Evolutionary conservation across 495 filamentous ascomycete genomes (phyloP).

Genomic region (Podospora sp.): DNA sequence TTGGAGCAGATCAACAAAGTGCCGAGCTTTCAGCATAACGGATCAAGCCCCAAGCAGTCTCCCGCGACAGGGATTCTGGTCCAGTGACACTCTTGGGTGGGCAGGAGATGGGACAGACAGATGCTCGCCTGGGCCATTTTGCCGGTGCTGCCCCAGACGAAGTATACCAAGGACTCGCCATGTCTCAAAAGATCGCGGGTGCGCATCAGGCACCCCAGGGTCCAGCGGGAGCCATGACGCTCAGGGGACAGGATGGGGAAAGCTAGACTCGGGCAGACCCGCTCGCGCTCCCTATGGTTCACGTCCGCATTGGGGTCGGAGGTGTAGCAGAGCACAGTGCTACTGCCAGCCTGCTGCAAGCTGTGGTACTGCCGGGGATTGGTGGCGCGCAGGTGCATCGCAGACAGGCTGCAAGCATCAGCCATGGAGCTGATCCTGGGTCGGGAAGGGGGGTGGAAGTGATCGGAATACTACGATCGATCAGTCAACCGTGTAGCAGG

Average conservation of each 20-base stretch:
- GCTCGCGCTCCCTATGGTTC: neutral
- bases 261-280: slow-evolving; percentile 1
- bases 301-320: slow-evolving; percentile 19
- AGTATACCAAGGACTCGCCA: slow-evolving; percentile 27
- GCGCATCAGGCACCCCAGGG: slow-evolving; percentile 14
- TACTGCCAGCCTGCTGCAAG: slow-evolving; percentile 5
- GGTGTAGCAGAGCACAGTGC: slow-evolving; percentile 9
- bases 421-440: slow-evolving; percentile 1
- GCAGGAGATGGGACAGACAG: slow-evolving; percentile 16
- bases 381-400: neutral
- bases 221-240: slow-evolving; percentile 19
- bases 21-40: slow-evolving; percentile 32
- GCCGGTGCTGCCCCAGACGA: slow-evolving; percentile 23
- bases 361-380: slow-evolving; percentile 21
- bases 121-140: slow-evolving; percentile 27
- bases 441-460: neutral
- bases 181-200: slow-evolving; percentile 26
- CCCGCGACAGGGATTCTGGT: slow-evolving; percentile 28
- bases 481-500: slow-evolving; percentile 18
- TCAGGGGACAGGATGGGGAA: slow-evolving; percentile 13
- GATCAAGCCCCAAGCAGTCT: slow-evolving; percentile 28
- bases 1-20: slow-evolving; percentile 26
- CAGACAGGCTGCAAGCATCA: slow-evolving; percentile 5
- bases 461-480: slow-evolving; percentile 13
- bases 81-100: slow-evolving; percentile 14